Percentiles rank a stretch among this genome's conserved stretches.
Conservation (phyloP, 2,329 filamentous ascomycete genomes). For the Magnaporthiopsis incrustans region DNA sequence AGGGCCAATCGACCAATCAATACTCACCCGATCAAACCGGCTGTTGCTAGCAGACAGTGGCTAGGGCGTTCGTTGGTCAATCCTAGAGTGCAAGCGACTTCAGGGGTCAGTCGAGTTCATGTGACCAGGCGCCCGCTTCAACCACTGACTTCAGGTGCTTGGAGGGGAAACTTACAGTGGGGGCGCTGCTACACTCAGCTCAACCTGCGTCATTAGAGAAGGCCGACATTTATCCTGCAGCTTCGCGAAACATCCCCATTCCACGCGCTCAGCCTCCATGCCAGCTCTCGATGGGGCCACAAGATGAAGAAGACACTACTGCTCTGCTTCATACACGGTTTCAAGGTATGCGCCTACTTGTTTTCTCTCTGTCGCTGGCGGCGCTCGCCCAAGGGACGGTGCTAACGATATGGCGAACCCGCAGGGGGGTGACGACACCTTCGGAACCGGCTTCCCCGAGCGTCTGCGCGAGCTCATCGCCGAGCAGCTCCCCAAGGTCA, state of each 20-base stretch:
- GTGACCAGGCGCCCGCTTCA: not conserved
- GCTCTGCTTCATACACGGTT: conserved; percentile 80
- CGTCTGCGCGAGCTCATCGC: conserved; percentile 59
- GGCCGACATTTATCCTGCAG: not conserved
- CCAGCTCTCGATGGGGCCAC: conserved; percentile 8
- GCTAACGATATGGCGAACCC: conserved; percentile 4
- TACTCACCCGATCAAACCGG: too few relatives aligned
- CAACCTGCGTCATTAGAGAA: not conserved
- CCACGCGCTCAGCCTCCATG: not conserved
- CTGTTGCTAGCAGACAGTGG: too few relatives aligned
- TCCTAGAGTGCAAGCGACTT: not conserved
- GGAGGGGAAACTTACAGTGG: not conserved
- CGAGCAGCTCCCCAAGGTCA: conserved; percentile 58
- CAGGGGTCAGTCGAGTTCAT: not conserved
- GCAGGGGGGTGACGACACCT: conserved; percentile 70
- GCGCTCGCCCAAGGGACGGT: not conserved
- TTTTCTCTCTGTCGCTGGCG: not conserved
- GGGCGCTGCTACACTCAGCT: too few relatives aligned
- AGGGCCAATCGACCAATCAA: not conserved
- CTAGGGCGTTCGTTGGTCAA: not conserved
- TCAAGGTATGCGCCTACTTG: conserved; percentile 49
- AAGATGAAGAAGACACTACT: conserved; percentile 70
- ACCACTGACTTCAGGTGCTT: not conserved
- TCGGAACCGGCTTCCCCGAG: conserved; percentile 63
- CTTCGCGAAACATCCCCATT: not conserved